Evolutionary conservation across 2,329 filamentous ascomycete genomes (phyloP).

Genomic region (Ophiostoma piceae): DNA sequence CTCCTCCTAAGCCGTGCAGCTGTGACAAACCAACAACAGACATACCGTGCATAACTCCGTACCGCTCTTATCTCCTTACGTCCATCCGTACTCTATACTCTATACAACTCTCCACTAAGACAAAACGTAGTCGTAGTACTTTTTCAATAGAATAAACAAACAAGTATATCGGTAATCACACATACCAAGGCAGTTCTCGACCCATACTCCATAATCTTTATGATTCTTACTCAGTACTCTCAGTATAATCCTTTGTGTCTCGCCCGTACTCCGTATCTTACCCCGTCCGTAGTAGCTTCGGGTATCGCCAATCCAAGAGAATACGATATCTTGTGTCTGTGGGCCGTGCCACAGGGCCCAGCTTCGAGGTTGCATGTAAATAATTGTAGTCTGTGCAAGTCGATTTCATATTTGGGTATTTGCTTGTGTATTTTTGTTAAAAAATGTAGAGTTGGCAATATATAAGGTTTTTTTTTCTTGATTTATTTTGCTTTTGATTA

Average conservation of each 20-base stretch:
- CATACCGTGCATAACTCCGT: not conserved
- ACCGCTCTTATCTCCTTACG: not conserved
- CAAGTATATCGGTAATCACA: not conserved
- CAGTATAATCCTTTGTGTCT: not conserved
- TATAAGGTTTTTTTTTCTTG: too few relatives aligned
- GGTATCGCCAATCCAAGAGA: not conserved
- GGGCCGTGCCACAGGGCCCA: not conserved
- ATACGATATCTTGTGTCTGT: slow-evolving; percentile 3
- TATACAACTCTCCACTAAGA: not conserved
- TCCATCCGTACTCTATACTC: not conserved
- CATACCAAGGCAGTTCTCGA: not conserved
- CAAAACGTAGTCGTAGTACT: slow-evolving; percentile 7
- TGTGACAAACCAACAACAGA: not conserved
- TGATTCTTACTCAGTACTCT: too few relatives aligned
- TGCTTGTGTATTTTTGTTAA: too few relatives aligned
- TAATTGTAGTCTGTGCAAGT: not conserved
- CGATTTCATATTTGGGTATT: too few relatives aligned
- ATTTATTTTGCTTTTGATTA: not conserved
- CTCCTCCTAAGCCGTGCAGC: slow-evolving; percentile 7
- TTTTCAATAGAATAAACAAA: not conserved
- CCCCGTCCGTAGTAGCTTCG: not conserved
- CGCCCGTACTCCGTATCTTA: not conserved
- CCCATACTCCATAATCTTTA: not conserved
- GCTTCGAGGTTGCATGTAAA: not conserved
- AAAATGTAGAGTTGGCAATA: not conserved